Evolutionary conservation across 768 basidiomycete species (phyloP), one percentile per base, ranked within the genome.

Genomic region (Brasilioporus rufonigricans): DNA sequence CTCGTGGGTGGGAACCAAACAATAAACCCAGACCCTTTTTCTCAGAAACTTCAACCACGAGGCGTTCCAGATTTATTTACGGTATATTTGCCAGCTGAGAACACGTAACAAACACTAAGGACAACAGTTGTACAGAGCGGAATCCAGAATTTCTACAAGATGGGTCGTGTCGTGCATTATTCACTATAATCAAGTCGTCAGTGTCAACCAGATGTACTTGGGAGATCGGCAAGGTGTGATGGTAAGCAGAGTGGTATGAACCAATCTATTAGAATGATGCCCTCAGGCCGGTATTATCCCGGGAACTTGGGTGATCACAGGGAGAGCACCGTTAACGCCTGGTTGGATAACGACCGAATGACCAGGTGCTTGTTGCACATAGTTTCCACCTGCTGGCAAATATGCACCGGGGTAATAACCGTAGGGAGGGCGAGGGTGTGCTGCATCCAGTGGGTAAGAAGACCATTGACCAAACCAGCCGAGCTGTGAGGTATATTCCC

Each of bases 401-500:
- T 69, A 61, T 32, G 55, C 5, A 0, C 51, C 50, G 2, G 59
- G 71, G 66, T 73, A 73, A 62, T 76, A 73, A 43, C 58, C 36
- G 32, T 68, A 61, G 14, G 61, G 58, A 46, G 48, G 65, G 31
- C 24, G 58, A 46, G 48, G 65, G 31, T 44, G n/a, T 23, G 63
- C 3, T 18, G 58, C 44, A 48, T 71, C 71, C 6, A 54, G 61
- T 44, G 70, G 70, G 64, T 82, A 86, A 36, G 85, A 85, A 23
- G 87, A 86, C 60, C 74, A 74, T 74, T 91, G 84, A 44, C 82
- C 82, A 62, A 86, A 91, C 89, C 89, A 91, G 2, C 85, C 85
- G 11, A 91, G 77, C 60, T 90, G 86, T 75, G 69, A 61, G 56
- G 76, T 71, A 53, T 71, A 63, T 55, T 66, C 61, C 24, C 56